phyloP scores from a whole-genome alignment of 345 rosid genomes.

The Brassica rapa region DNA sequence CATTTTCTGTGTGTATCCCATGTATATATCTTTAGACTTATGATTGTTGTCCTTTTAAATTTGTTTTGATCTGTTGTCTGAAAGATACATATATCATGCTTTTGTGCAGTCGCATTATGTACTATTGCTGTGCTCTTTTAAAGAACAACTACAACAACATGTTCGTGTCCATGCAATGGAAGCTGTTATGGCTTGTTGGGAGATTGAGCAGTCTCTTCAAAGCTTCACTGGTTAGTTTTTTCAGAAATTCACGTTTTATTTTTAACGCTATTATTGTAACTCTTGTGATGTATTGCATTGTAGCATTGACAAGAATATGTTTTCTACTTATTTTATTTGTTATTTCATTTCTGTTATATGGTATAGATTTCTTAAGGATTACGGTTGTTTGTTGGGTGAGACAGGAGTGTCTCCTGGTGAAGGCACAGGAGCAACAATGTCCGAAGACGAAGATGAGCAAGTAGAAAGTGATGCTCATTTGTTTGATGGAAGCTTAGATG shows the following conservation, averaged over 20 bases:
- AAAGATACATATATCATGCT: not conserved
- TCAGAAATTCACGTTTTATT: not conserved
- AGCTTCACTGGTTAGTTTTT: conserved; percentile 71
- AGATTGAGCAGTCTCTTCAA: conserved; percentile 92
- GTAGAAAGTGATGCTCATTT: conserved; percentile 79
- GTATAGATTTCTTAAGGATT: not conserved
- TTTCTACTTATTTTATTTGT: not conserved
- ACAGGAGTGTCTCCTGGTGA: conserved; percentile 97
- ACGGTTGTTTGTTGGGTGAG: conserved; percentile 19
- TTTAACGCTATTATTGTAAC: not conserved
- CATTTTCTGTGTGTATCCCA: conserved; percentile 5
- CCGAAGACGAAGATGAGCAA: conserved; percentile 97
- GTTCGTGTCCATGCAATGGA: conserved; percentile 99
- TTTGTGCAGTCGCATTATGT: conserved; percentile 81
- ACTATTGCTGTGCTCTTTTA: conserved; percentile 80
- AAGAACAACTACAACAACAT: conserved; percentile 95
- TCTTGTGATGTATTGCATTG: conserved; percentile 1
- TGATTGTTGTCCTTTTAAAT: not conserved
- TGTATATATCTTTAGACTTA: not conserved
- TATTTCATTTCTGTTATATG: not conserved
- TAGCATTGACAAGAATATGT: not conserved
- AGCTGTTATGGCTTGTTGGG: conserved; percentile 99
- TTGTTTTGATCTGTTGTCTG: conserved; percentile 6
- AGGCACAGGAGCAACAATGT: conserved; percentile 98
- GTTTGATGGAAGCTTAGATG: conserved; percentile 70